Base-by-base conservation (phyloP, 805 yeast genomes). In the Clavispora fructus region DNA sequence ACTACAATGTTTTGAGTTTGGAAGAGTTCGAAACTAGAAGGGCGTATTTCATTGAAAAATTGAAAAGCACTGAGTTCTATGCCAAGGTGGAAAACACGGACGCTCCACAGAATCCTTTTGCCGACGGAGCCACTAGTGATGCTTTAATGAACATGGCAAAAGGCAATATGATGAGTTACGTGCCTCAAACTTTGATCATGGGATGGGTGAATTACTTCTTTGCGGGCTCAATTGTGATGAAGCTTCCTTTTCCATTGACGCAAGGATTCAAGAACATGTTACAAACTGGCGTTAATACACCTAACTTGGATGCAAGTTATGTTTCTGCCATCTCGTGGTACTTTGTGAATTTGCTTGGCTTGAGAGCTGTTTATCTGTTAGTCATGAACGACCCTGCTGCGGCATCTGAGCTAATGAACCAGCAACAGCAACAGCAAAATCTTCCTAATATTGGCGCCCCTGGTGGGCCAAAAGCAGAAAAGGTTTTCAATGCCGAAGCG, bases 271-370 rank as follows among this genome's bases (percentile, higher is more conserved):
- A 94, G 64, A 79, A 86, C 48, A 91, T 94, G 95, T 68, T 94
- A 38, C 99, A 94, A 65, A 80, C 79, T 27, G 96, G 97, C 7
- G 85, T 94, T 12, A 77, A 74, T 47, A 90, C 98, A 0, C 75
- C 83, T 1, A 95, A 92, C 57, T 71, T 94, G 47, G 94, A 91
- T 60, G 96, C 84, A 8, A 72, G 95, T 26, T 94, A 96, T 81
- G 98, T 94, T 14, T 84, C 94, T 32, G 83, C 96, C 3, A 85
- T 94, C 17, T 89, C 97, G 6, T 94, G 98, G 98, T 94, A 92
- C 63, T 87, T 94, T 63, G 86, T 92, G 44, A 87, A 89, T 45
- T 78, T 89, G 50, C 64, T 91, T 42, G 98, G 98, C 27, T 74
- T 94, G 49, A 79, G 80, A 54, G 85, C 96, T 0, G 82, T 94